Evolutionary conservation across 495 filamentous ascomycete species (phyloP), one percentile per base, ranked within the genome.

Genomic region (Aspergillus leporis): DNA sequence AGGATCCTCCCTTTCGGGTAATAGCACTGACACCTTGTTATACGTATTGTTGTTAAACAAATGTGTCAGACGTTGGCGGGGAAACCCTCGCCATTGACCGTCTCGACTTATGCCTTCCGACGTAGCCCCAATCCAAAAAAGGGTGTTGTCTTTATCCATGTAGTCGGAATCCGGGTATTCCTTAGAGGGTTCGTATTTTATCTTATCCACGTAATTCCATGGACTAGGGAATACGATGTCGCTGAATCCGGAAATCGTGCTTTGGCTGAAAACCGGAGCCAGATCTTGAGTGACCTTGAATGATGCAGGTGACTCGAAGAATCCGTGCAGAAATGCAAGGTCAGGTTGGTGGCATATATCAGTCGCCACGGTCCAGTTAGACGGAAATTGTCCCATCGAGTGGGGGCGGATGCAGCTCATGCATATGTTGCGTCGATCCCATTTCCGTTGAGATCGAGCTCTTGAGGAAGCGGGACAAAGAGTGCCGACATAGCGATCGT

Each of bases 291-390:
- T 74, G 0, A 85, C 79, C 45, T 83, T 83, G 56, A 85, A 80
- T 7, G 84, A 79, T 1, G 89, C 78, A 0, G 89, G 83, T 0
- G 80, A 85, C 30, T 88, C 78, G 68, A 90, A 78, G 55, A 92
- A 81, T 38, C 88, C 87, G 62, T 93, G 90, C 3, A 92, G 77
- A 38, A 84, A 78, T 18, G 85, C 82, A 43, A 95, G 77, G 62
- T 95, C 90, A 1, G 90, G 86, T 63, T 95, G 90, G 60, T 92
- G 88, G 67, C 90, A 95, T 47, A 89, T 79, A 30, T 89, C 81
- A 9, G 83, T 80, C 5, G 87, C 81, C 12, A 84, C 66, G 16
- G 81, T 73, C 84, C 87, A 92, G 63, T 90, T 77, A 23, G 76
- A 70, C 0, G 90, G 76, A 62, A 87, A 92, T 18, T 84, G 81